These are phyloP conservation scores for Ogataea dorogensis DNA, from an alignment of 805 yeast genomes.

Conservation along the genomic window DNA sequence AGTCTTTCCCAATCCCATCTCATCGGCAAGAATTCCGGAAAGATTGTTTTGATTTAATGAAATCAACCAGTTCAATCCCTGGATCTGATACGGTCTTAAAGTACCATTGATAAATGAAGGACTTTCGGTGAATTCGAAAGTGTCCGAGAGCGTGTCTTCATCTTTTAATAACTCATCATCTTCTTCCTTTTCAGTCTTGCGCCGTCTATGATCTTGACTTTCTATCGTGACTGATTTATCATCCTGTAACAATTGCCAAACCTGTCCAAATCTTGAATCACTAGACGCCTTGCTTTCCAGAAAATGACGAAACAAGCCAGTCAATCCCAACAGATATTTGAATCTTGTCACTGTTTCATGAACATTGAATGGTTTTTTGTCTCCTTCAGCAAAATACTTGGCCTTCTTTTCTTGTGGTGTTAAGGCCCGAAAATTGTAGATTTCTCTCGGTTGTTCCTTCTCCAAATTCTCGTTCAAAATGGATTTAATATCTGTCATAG, in stretches of 20 bases:
- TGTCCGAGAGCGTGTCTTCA: constrained; percentile 40
- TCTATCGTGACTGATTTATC: constrained; percentile 5
- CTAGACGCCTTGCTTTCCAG: constrained; percentile 61
- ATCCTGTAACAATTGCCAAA: constrained; percentile 41
- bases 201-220: constrained; percentile 44
- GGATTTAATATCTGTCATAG: constrained; percentile 11
- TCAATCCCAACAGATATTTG: constrained; percentile 62
- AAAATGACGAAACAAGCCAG: constrained; percentile 67
- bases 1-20: constrained; percentile 85
- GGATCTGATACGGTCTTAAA: constrained; percentile 72
- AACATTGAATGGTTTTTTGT: constrained; percentile 43
- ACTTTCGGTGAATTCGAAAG: constrained; percentile 49
- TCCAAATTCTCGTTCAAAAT: constrained; percentile 1
- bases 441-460: constrained; percentile 4
- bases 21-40: constrained; percentile 79
- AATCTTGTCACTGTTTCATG: constrained; percentile 65
- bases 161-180: constrained; percentile 72
- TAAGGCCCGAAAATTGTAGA: constrained; percentile 4
- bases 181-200: constrained; percentile 76
- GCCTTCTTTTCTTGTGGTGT: constrained; percentile 13
- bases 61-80: constrained; percentile 78
- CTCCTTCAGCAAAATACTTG: constrained; percentile 35
- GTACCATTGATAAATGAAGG: constrained; percentile 57
- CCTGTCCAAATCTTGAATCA: constrained; percentile 55
- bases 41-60: constrained; percentile 64